phyloP scores from a whole-genome alignment of 352 stramenopile species.

The Peronospora destructor region DNA sequence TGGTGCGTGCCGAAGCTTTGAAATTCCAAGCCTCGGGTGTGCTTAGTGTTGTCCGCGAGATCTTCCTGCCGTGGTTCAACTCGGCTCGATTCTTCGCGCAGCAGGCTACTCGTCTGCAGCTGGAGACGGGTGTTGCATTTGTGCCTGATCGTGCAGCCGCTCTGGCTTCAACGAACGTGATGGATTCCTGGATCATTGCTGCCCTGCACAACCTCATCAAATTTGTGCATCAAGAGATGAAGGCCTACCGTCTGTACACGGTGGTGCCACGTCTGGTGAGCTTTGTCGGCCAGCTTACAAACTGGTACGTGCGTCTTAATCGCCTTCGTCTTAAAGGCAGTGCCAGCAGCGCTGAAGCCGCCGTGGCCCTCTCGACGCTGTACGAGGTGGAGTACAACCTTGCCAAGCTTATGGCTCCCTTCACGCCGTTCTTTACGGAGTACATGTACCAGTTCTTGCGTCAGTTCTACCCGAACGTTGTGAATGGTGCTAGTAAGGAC shows the following conservation, averaged over 20 bases:
- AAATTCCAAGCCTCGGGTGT: constrained; percentile 96
- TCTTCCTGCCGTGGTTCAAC: constrained; percentile 99
- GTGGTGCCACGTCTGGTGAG: constrained; percentile 96
- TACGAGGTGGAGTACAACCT: constrained; percentile 97
- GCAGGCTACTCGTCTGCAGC: constrained; percentile 91
- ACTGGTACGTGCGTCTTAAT: constrained; percentile 99
- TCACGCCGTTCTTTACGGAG: constrained; percentile 99
- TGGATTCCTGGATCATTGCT: constrained; percentile 99
- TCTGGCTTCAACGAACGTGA: constrained; percentile 91
- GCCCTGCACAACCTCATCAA: constrained; percentile 95
- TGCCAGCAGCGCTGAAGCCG: constrained; percentile 81
- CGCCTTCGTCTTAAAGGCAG: constrained; percentile 94
- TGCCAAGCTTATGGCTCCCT: constrained; percentile 95
- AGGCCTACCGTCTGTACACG: constrained; percentile 98
- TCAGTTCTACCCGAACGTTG: constrained; percentile 90
- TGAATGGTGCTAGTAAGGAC: constrained; percentile 64
- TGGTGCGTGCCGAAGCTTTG: constrained; percentile 97
- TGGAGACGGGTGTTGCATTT: constrained; percentile 75
- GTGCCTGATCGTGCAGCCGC: constrained; percentile 86
- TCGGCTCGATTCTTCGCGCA: constrained; percentile 98
- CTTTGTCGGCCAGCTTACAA: constrained; percentile 98
- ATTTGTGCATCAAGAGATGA: constrained; percentile 97
- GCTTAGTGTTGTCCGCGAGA: constrained; percentile 95
- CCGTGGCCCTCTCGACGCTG: constrained; percentile 88
- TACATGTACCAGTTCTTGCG: constrained; percentile 99